Conservation (phyloP, 2,329 filamentous ascomycete genomes). For the Emmonsiellopsis sp. region DNA sequence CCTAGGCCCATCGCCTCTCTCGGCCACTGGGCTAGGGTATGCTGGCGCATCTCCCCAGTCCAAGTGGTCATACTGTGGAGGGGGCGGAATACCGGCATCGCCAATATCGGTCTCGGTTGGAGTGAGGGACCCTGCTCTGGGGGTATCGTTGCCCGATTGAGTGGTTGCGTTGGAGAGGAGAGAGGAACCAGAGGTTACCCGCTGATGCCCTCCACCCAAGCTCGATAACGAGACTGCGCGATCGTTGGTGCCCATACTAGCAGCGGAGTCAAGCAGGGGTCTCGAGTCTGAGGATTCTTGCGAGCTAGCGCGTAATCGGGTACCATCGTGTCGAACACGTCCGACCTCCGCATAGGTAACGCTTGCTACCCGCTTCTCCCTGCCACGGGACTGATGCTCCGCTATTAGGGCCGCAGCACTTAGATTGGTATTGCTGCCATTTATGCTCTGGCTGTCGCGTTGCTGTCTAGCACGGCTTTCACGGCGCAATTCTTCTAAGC, state of each 20-base stretch:
- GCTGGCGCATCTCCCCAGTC: conserved; percentile 36
- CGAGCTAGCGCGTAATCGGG: conserved; percentile 37
- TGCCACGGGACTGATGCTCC: conserved; percentile 34
- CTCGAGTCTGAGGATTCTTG: conserved; percentile 35
- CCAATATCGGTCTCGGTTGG: conserved; percentile 27
- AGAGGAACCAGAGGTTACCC: conserved; percentile 26
- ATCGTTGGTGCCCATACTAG: conserved; percentile 21
- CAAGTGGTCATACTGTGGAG: conserved; percentile 33
- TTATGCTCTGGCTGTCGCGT: conserved; percentile 24
- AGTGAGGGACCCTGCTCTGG: conserved; percentile 2
- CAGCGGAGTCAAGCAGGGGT: conserved; percentile 33
- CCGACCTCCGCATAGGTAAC: conserved; percentile 40
- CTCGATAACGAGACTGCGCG: conserved; percentile 18
- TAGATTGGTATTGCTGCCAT: conserved; percentile 25
- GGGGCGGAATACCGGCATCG: conserved; percentile 24
- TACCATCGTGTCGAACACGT: conserved; percentile 40
- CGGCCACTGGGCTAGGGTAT: conserved; percentile 23
- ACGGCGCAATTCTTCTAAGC: conserved; percentile 54
- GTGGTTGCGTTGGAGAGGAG: conserved; percentile 22
- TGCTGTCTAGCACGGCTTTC: conserved; percentile 46
- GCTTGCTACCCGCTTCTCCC: conserved; percentile 37
- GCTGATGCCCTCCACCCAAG: conserved; percentile 15
- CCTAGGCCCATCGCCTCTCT: conserved; percentile 10
- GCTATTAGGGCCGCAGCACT: conserved; percentile 30
- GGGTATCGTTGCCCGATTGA: conserved; percentile 14